Evolutionary conservation across 108 stramenopile genomes (phyloP), one percentile per base, ranked within the genome.

Genomic region (Nitzschia putrida): DNA sequence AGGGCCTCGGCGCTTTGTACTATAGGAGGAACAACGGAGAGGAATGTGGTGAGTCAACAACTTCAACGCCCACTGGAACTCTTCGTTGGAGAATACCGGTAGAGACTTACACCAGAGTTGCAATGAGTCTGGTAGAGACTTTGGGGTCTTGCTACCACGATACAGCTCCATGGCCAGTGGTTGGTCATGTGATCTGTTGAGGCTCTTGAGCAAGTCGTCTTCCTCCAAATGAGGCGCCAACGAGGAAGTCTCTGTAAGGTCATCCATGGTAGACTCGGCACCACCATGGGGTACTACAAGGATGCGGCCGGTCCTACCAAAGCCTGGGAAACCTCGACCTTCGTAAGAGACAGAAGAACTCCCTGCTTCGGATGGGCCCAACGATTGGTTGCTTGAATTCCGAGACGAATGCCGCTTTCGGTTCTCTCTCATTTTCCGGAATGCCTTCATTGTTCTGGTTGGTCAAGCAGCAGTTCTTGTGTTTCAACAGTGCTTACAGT

Each of bases 91-190:
- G 22, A 10, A 22, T 16, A 37, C n/a, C 6, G 49, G 54, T 10
- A 34, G 29, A 3, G 20, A 74, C 73, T 57, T 53, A 76, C 67
- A 13, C 74, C 74, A 76, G n/a, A 25, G 29, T 21, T 43, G 57
- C 9, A 74, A 14, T 11, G 73, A 74, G 23, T 74, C 73, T n/a
- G 73, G 66, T 23, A 74, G 42, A 21, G 61, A 25, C 3, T 39
- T 37, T 2, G 61, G 61, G 12, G 61, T 16, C 12, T 9, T 0
- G 4, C 43, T 41, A 2, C 3, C 43, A 2, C 18, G 18, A 53
- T 66, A 66, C 14, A 66, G 20, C 13, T 53, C 65, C 26, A 66
- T 53, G 22, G 50, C 21, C 51, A 66, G 23, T 7, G 55, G 13
- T 20, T 56, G 24, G 25, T 53, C 21, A 13, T 1, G 52, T 37